A percentile compares a stretch with the other conserved stretches of the same genome.
These are phyloP conservation scores for Solanum bulbocastanum DNA, from an alignment of 257 asterid species.

Conservation along the genomic window DNA sequence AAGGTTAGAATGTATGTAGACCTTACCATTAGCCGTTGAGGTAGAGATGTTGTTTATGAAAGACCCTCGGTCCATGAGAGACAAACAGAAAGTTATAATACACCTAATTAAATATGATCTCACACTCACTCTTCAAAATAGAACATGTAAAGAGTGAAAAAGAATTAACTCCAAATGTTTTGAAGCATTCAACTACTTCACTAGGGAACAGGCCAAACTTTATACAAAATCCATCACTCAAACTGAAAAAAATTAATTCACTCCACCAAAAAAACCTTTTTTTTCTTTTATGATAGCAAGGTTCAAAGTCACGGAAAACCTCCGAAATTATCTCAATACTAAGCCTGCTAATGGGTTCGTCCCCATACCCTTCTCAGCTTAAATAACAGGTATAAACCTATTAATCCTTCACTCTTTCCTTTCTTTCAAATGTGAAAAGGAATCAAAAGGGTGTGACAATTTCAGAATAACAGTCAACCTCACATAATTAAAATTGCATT, in stretches of 20 bases:
- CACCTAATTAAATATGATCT: not conserved
- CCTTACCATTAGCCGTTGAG: not conserved
- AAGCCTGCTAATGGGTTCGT: not conserved
- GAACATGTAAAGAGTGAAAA: not conserved
- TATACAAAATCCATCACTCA: not conserved
- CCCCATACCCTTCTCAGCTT: not conserved
- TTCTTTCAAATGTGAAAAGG: not conserved
- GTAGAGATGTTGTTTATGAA: too few relatives aligned
- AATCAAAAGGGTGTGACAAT: not conserved
- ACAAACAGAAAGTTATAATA: not conserved
- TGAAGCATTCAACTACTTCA: not conserved
- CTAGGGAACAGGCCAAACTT: not conserved
- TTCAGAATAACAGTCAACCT: not conserved
- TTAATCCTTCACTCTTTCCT: not conserved
- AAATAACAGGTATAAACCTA: not conserved
- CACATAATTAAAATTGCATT: not conserved
- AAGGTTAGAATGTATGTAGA: not conserved
- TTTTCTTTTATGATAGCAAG: not conserved
- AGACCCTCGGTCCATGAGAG: not conserved
- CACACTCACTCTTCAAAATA: not conserved
- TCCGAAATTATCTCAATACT: not conserved
- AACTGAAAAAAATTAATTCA: not conserved
- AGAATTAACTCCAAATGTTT: not conserved
- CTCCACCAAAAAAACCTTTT: not conserved
- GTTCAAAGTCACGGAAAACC: not conserved